Evolutionary conservation across 2,329 filamentous ascomycete species (phyloP), one percentile per base, ranked within the genome.

Genomic region (Ilyonectria robusta): DNA sequence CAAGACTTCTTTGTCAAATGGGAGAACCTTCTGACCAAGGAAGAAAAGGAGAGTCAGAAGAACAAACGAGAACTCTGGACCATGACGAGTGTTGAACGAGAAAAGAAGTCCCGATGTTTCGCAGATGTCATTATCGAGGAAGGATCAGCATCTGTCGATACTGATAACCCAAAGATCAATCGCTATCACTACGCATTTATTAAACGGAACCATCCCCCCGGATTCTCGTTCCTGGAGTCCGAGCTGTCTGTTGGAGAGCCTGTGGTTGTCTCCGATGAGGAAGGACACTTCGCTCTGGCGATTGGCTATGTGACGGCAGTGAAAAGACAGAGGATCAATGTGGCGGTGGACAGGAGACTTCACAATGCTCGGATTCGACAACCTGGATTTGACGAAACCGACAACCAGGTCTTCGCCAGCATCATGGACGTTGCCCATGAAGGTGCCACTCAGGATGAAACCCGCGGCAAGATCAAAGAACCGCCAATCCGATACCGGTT

Each of bases 201-300:
- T 75, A 97, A 97, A 77, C 87, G 91, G 62, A 86, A 87, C 26
- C 79, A 86, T 0, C 76, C 83, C 2, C 73, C 89, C 1, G 86
- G 86, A 0, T 95, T 96, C 75, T 97, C 94, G 0, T 99, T 99
- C 76, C 83, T 94, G 1, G 95, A 98, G 75, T 98, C 95, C 1
- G 94, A 98, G 75, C 88, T 99, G 33, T 89, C 86, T 2, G 86
- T 93, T 29, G 95, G 95, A 47, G 96, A 99, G 76, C 95, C 96
- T 0, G 91, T 98, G 56, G 96, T 99, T n/a, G 88, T 99, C 4
- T 98, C 96, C 0, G 96, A 98, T 74, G 96, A 99, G 79, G 87
- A 93, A 67, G 96, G 96, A 0, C 96, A 99, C 78, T 99, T 97
- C 83, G 95, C 95, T 1, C 87, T 99, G 44, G 95, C 95, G 0